These are phyloP conservation scores for Blastobotrys aristatus DNA, from an alignment of 1,139 yeast species.

Conservation along the genomic window DNA sequence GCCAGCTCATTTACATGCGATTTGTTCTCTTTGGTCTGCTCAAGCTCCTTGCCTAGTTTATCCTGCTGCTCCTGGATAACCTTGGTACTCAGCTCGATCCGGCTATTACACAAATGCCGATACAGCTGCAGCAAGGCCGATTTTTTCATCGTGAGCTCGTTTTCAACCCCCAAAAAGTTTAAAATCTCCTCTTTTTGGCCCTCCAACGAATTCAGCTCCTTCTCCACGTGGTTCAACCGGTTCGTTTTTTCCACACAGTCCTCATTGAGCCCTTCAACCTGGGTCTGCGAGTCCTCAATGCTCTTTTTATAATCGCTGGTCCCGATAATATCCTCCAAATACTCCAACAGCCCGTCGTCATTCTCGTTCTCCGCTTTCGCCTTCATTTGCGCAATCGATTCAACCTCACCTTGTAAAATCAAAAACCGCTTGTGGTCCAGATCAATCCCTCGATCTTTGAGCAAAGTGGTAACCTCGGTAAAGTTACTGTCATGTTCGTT, in stretches of 20 bases:
- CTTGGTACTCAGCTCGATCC: constrained; percentile 35
- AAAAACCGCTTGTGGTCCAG: constrained; percentile 90
- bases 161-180: constrained; percentile 60
- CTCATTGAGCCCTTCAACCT: constrained; percentile 69
- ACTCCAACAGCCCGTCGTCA: constrained; percentile 92
- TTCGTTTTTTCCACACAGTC: constrained; percentile 75
- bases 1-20: constrained; percentile 38
- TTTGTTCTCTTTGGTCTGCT: constrained; percentile 41
- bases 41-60: constrained; percentile 45
- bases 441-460: constrained; percentile 86
- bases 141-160: constrained; percentile 49
- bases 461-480: constrained; percentile 69
- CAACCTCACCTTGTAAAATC: constrained; percentile 97
- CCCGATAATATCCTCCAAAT: constrained; percentile 94
- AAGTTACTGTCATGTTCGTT: constrained; percentile 67
- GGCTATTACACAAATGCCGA: constrained; percentile 40
- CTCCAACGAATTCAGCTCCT: constrained; percentile 68
- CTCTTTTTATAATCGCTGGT: constrained; percentile 76
- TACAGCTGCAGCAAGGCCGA: constrained; percentile 56
- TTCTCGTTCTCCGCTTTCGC: constrained; percentile 90
- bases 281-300: constrained; percentile 59
- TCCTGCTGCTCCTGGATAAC: constrained; percentile 44
- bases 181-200: constrained; percentile 66
- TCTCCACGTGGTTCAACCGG: constrained; percentile 72
- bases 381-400: constrained; percentile 97